Evolutionary conservation across 2,329 filamentous ascomycete genomes (phyloP), one percentile per base, ranked within the genome.

Genomic region (Fusarium praegraminearum): DNA sequence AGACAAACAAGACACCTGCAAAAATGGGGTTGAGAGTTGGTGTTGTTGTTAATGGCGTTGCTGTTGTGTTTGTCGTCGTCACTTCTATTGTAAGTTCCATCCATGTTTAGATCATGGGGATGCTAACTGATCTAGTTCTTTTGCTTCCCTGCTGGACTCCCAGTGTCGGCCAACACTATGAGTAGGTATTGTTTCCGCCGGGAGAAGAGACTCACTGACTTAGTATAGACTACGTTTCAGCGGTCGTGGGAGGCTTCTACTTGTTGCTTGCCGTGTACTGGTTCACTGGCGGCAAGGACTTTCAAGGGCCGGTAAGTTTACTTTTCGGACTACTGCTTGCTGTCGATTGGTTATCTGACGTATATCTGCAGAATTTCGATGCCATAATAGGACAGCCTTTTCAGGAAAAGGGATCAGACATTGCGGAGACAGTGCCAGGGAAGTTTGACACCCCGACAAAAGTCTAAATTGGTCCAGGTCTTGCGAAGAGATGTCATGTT

Each of bases 291-390:
- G 61, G 47, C 3, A 60, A 54, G 4, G 41, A 43, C 2, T 65
- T 65, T 10, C 36, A 65, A 38, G 62, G 62, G 0, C 61, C 61
- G 6, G 62, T 65, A 54, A 44, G 62, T 49, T 11, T 16, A 9
- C 3, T 7, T 4, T 4, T 2, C 0, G 12, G 1, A 11, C 5
- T 18, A 9, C 4, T 1, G 20, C 0, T 1, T 1, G 12, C 1
- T 2, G 4, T 11, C 0, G 8, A 6, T 1, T 5, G 4, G 9
- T 28, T 3, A 2, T n/a, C 41, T 63, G 28, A 63, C 15, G 0
- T 10, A 11, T 1, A 5, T 5, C 16, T 5, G 0, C 15, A 63
- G 60, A 57, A 63, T 2, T 63, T 63, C 2, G 58, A 63, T 13
- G 58, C 41, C 2, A 63, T 63, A 0, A 47, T 63, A 2, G 60